Conservation (phyloP, 2,329 filamentous ascomycete genomes). For the Curvularia spicifera region DNA sequence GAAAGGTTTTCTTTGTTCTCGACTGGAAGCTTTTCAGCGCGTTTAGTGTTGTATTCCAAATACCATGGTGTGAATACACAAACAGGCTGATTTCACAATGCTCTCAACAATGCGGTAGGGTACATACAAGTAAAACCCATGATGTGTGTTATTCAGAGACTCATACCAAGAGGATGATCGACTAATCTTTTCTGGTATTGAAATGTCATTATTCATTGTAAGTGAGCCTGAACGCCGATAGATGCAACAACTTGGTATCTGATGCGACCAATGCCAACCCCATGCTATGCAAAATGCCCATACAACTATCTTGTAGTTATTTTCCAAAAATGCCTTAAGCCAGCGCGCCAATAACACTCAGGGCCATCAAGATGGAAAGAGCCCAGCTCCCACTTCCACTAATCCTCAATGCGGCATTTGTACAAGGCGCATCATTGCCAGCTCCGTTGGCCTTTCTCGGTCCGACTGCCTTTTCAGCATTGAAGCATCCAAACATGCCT, state of each 20-base stretch:
- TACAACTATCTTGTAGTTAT: background rate
- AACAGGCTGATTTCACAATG: background rate
- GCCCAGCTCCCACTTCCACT: conserved; percentile 12
- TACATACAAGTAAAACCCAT: background rate
- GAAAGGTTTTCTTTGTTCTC: background rate
- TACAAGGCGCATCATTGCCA: conserved; percentile 12
- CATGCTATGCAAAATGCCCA: background rate
- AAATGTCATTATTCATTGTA: background rate
- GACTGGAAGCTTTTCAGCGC: background rate
- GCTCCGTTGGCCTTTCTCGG: conserved; percentile 12
- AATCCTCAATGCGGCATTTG: conserved; percentile 12
- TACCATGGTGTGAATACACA: background rate
- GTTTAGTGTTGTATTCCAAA: background rate
- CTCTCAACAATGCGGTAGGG: background rate
- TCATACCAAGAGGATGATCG: background rate
- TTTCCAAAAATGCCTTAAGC: conserved; percentile 1
- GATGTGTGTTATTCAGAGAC: background rate
- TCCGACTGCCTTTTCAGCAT: conserved; percentile 11
- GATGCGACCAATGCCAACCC: background rate
- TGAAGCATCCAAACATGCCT: conserved; percentile 23
- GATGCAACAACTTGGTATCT: background rate
- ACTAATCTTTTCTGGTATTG: background rate
- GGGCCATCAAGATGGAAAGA: conserved; percentile 11
- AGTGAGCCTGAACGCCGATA: background rate
- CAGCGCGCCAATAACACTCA: conserved; percentile 20